These are phyloP conservation scores for Eucalyptus tenuipes DNA, from an alignment of 345 rosid genomes.

Conservation along the genomic window DNA sequence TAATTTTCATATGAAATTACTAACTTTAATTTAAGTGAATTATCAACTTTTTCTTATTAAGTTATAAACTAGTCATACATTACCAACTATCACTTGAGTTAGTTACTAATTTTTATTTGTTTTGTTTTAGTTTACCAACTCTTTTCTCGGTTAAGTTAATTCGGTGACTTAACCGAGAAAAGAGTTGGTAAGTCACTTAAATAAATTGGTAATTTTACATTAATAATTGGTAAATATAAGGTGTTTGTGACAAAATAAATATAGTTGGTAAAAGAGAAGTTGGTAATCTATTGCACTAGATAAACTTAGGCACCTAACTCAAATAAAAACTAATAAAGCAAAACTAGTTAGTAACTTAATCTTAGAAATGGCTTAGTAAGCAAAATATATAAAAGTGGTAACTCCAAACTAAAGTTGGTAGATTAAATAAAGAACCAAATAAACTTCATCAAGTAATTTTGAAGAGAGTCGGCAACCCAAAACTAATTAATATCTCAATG, in stretches of 20 bases:
- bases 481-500: not conserved
- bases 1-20: not conserved
- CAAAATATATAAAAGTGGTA: not conserved
- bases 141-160: too few relatives aligned
- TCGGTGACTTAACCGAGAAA: not conserved
- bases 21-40: not conserved
- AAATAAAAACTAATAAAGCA: not conserved
- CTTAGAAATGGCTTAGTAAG: not conserved
- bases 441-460: not conserved
- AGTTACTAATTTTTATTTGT: not conserved
- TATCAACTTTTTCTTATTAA: not conserved
- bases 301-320: not conserved
- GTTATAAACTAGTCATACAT: not conserved
- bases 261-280: not conserved
- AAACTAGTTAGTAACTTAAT: not conserved
- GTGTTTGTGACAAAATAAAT: not conserved
- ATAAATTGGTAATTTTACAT: not conserved
- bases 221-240: not conserved
- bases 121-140: not conserved
- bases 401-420: not conserved
- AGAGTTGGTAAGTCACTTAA: not conserved
- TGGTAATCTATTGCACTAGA: not conserved
- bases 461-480: not conserved
- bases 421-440: not conserved
- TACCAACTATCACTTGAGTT: not conserved